phyloP scores from a whole-genome alignment of 257 asterid genomes.

The Cordia subcordata region DNA sequence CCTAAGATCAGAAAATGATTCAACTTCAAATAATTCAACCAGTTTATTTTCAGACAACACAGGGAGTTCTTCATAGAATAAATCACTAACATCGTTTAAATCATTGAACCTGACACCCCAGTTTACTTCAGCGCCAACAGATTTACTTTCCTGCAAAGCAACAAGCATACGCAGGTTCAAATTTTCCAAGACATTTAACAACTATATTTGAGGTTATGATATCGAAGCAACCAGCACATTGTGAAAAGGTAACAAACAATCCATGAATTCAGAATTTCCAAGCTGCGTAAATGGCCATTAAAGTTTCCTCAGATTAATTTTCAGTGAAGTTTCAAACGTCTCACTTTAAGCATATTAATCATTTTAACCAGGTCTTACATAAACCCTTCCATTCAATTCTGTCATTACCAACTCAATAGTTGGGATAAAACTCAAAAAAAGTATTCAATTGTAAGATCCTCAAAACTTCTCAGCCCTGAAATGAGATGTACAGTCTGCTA shows the following conservation, averaged over 20 bases:
- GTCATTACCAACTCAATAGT: not conserved
- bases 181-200: conserved; percentile 6
- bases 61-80: conserved; percentile 11
- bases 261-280: no score
- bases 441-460: not conserved
- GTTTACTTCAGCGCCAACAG: conserved; percentile 92
- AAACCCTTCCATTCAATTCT: no score
- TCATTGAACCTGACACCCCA: conserved; percentile 98
- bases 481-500: not conserved
- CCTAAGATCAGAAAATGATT: conserved; percentile 43
- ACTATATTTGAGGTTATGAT: not conserved
- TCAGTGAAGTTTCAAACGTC: no score
- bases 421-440: not conserved
- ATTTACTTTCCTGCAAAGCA: conserved; percentile 78
- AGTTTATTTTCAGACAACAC: not conserved
- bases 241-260: no score
- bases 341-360: no score
- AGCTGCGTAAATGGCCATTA: no score
- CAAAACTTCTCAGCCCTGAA: not conserved
- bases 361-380: no score
- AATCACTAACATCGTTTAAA: conserved; percentile 60
- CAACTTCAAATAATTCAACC: not conserved
- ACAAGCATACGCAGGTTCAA: conserved; percentile 1
- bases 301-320: no score
- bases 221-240: not conserved